Evolutionary conservation across 331 rosid species (phyloP), one percentile per base, ranked within the genome.

Genomic region (Rosa hybrid): DNA sequence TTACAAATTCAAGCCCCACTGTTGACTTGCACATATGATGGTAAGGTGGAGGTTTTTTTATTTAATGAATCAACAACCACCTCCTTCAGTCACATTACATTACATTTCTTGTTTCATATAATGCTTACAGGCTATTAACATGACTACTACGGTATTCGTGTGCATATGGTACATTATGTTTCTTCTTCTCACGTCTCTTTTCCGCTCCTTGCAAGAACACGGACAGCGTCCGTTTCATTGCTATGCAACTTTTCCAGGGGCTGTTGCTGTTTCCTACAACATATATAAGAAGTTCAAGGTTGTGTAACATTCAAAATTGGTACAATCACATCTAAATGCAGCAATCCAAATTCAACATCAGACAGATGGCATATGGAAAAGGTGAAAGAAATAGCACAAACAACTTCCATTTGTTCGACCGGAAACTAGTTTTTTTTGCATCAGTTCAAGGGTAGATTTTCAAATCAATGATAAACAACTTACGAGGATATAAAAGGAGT

Each of bases 401-500:
- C 16, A 38, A 65, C 45, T 17, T 21, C 38, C 42, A 70, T 63
- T 18, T 46, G 23, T 25, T 41, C 9, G 1, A 42, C 21, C 39
- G 2, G 11, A 18, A 50, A 18, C 50, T 42, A 10, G 27, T 13
- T 27, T 18, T 3, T 10, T 11, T 23, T 30, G 64, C 71, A 13
- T 16, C n/a, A 65, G n/a, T 38, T 17, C 38, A n/a, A 38, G 42
- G 27, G 27, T 20, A 46, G 38, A 63, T 13, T 27, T 64, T 30
- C 57, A 77, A 12, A 78, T 50, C 41, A 23, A 16, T 23, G 56
- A 56, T 8, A 14, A 11, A 25, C 4, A 27, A 71, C 84, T 80
- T 46, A 72, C 84, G 8, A 27, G 6, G 71, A 50, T 60, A 2
- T 2, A 8, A 38, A 34, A 14, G 9, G 20, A 76, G 27, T 27